Conservation (phyloP, 192 early-diverging fungal species). For the Geosiphon pyriformis region DNA sequence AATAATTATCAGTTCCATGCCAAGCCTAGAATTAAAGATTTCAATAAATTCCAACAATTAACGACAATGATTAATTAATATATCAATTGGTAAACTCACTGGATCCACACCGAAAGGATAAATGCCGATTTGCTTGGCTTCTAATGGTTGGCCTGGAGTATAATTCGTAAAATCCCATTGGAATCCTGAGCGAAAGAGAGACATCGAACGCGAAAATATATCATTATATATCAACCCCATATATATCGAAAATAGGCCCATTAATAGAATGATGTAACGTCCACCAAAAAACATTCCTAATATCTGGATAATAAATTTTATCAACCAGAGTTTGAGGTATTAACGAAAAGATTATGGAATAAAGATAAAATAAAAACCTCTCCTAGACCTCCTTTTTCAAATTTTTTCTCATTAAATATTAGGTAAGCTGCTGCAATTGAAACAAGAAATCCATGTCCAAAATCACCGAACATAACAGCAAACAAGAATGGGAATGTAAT, state of each 20-base stretch:
- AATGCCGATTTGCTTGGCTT: conserved; percentile 55
- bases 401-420: conserved; percentile 72
- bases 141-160: conserved; percentile 47
- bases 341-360: not conserved
- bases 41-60: not conserved
- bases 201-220: conserved; percentile 82
- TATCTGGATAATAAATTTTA: conserved; percentile 45
- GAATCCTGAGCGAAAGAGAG: conserved; percentile 72
- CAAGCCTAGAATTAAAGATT: conserved; percentile 51
- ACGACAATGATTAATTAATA: not conserved
- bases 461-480: conserved; percentile 99
- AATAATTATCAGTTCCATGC: conserved; percentile 89
- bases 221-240: conserved; percentile 98
- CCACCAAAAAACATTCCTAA: conserved; percentile 89
- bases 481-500: conserved; percentile 99
- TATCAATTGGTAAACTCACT: conserved; percentile 37
- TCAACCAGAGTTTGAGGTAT: not conserved
- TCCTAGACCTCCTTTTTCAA: conserved; percentile 66
- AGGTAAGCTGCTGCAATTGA: conserved; percentile 70
- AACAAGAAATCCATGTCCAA: conserved; percentile 92
- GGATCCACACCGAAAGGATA: conserved; percentile 89
- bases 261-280: conserved; percentile 95
- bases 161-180: conserved; percentile 56
- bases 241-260: conserved; percentile 97
- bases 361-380: conserved; percentile 51